Base-by-base conservation (phyloP, 768 basidiomycete species). In the Sporobolomyces roseus region DNA sequence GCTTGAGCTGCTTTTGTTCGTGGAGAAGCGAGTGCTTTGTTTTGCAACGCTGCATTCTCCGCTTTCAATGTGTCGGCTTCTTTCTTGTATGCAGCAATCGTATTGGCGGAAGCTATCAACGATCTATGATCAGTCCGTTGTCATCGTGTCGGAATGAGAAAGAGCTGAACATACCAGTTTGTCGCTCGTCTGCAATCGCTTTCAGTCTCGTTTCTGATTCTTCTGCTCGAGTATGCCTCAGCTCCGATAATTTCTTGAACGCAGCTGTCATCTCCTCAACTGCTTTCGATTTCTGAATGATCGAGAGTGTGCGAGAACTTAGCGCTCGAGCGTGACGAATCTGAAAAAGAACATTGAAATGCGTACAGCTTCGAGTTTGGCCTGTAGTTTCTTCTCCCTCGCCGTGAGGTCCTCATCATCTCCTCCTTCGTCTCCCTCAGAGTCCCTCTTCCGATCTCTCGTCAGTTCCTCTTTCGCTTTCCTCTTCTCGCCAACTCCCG, bases 181-280 rank as follows among this genome's bases (percentile, higher is more conserved):
- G 61, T 0, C 67, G 64, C 52, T 66, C 67, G 27, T 56, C 61
- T 1, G 67, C 64, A 25, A 73, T 54, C 16, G 62, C 61, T 27
- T 64, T 48, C 16, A 73, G 38, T 35, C 58, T 45, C 8, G 41
- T 32, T 46, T 73, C 71, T 4, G 64, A 45, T 30, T 62, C 61
- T 36, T 73, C 71, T 9, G 71, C 64, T 7, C 62, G 30, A 6
- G 71, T 73, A 19, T 58, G n/a, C 25, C 71, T 61, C 23, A 73
- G 52, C 14, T 63, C 58, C 6, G n/a, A 21, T 1, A 73, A 58
- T 48, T 68, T 63, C 27, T 41, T 30, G 35, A 55, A 63, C 2
- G 30, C 19, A 0, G 50, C 45, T 17, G 58, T 50, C 7, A 46
- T 10, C 2, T 50, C 50, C 23, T 50, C 5, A 21, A 69, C 53